Base-by-base conservation (phyloP, 2,329 filamentous ascomycete species). In the Aspergillus alliaceus region DNA sequence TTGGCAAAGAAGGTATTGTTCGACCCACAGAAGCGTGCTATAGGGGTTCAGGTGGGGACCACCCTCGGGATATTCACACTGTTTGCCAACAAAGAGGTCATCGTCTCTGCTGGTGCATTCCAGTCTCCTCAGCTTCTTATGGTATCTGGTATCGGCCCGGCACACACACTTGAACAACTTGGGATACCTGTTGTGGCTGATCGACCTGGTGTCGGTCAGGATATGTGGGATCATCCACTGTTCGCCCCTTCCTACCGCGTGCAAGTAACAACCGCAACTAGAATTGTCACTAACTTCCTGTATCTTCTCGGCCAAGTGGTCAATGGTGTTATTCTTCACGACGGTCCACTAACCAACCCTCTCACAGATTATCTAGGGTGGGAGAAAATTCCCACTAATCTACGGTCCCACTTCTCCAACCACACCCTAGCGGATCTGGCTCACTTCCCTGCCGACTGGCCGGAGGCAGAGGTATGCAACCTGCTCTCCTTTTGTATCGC, bases 81-180 rank as follows among this genome's bases (percentile, higher is more conserved):
- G 58, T 70, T 71, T 9, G 80, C 83, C 29, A 77, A 72, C 29
- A 71, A 72, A 27, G 82, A 84, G 62, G 73, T 73, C 12, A 72
- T 76, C 47, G 56, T 85, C 6, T 73, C 79, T 0, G 79, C 76
- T 1, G 82, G 82, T 4, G 71, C 77, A 7, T 81, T 79, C 65
- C 80, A 82, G 62, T 77, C 79, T 0, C 81, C 82, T 0, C 79
- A 84, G 58, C 66, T 82, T 15, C 72, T 82, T 8, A 78, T 80
- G 68, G 72, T 80, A 8, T 79, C 76, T 40, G 80, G 80, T 1
- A 68, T 77, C 52, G 80, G 80, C 0, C 79, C 79, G 0, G 53
- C 52, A n/a, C 53, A 54, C 1, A 64, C 55, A 2, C 64, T 68
- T 12, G 27, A 59, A 9, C 31, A 60, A 6, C 48, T 56, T 37